Evolutionary conservation across 208 protist species (phyloP).

Genomic region (Leishmania amazonensis): DNA sequence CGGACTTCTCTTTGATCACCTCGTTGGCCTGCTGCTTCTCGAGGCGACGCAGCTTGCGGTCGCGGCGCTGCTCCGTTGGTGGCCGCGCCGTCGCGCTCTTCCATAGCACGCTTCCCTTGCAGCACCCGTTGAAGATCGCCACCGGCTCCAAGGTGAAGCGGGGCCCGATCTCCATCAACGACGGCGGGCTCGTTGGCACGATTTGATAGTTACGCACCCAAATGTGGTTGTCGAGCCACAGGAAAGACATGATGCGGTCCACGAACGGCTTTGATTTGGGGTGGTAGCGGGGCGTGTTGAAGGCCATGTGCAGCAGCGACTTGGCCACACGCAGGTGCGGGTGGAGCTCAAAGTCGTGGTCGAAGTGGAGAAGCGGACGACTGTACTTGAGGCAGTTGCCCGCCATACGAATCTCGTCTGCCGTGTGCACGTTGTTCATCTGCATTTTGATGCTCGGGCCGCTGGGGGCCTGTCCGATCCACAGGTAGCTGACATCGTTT

Average conservation of each 20-base stretch:
- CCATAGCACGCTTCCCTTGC: conserved; percentile 95
- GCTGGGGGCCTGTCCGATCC: conserved; percentile 91
- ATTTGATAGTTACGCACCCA: conserved; percentile 99
- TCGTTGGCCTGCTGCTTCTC: conserved; percentile 77
- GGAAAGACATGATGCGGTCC: conserved; percentile 98
- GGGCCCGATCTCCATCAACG: conserved; percentile 97
- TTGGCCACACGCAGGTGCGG: conserved; percentile 94
- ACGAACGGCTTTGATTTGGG: conserved; percentile 98
- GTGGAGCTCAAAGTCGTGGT: conserved; percentile 94
- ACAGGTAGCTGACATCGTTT: conserved; percentile 94
- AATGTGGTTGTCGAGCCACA: conserved; percentile 95
- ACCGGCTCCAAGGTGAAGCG: conserved; percentile 96
- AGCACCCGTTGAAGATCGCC: conserved; percentile 94
- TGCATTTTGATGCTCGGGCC: conserved; percentile 96
- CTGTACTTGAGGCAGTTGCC: conserved; percentile 98
- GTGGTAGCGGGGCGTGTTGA: conserved; percentile 96
- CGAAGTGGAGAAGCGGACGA: conserved; percentile 97
- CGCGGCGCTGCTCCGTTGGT: conserved; percentile 81
- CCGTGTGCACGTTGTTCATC: conserved; percentile 96
- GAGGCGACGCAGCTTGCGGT: conserved; percentile 71
- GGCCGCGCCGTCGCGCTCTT: conserved; percentile 77
- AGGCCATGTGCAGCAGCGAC: conserved; percentile 96
- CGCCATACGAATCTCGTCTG: conserved; percentile 97
- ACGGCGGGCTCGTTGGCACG: conserved; percentile 44
- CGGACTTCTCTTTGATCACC: conserved; percentile 59